phyloP scores from a whole-genome alignment of 192 early-diverging fungal genomes.

The Blastocladiella britannica region DNA sequence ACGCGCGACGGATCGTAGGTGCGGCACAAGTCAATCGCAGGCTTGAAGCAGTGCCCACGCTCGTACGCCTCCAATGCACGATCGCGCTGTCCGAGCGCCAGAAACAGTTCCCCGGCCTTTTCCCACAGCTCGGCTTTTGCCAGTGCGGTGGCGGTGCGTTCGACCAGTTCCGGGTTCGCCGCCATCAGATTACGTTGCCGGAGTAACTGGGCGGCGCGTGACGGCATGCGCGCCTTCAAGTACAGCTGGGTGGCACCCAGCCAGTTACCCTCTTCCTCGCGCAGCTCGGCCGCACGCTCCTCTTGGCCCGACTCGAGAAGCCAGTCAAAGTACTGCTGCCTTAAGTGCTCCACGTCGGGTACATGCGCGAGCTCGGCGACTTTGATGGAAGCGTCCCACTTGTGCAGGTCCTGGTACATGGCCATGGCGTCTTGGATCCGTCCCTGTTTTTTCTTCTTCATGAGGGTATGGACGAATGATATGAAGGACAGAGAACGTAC shows the following conservation, averaged over 20 bases:
- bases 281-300: slow-evolving; percentile 30
- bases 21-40: slow-evolving; percentile 32
- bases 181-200: slow-evolving; percentile 13
- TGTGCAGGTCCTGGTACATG: slow-evolving; percentile 49
- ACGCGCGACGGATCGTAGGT: slow-evolving; percentile 29
- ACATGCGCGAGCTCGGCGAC: slow-evolving; percentile 41
- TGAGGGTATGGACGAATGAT: not conserved
- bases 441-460: slow-evolving; percentile 10
- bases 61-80: slow-evolving; percentile 35
- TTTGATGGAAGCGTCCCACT: slow-evolving; percentile 43
- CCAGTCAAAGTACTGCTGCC: slow-evolving; percentile 41
- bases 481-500: too few species aligned
- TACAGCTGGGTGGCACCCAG: slow-evolving; percentile 32
- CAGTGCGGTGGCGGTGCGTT: slow-evolving; percentile 28
- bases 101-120: slow-evolving; percentile 38
- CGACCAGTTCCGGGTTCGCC: slow-evolving; percentile 27
- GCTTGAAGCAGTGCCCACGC: slow-evolving; percentile 32
- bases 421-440: slow-evolving; percentile 42
- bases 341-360: slow-evolving; percentile 32
- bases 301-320: slow-evolving; percentile 41
- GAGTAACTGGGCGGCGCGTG: slow-evolving; percentile 24
- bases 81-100: slow-evolving; percentile 28
- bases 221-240: slow-evolving; percentile 36
- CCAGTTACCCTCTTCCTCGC: slow-evolving; percentile 35
- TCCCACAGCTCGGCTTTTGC: slow-evolving; percentile 31